A percentile compares a stretch with the other conserved stretches of the same genome.
phyloP scores from a whole-genome alignment of 2,329 filamentous ascomycete species.

The Diaporthe nobilis region DNA sequence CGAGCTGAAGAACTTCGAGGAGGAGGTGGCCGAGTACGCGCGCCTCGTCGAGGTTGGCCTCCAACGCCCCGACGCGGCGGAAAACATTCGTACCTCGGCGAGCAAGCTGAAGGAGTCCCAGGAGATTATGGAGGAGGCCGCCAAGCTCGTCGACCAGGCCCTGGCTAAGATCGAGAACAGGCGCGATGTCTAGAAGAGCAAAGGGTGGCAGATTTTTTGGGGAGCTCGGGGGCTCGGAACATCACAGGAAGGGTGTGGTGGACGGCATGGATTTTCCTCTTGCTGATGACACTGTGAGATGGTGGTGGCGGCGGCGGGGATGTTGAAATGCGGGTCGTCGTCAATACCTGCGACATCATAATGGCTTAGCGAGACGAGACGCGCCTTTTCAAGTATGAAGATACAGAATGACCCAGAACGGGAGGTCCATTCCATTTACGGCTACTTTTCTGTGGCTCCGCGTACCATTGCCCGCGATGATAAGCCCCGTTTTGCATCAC shows the following conservation, averaged over 20 bases:
- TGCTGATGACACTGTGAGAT: neutral
- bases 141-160: neutral
- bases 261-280: neutral
- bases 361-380: neutral
- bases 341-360: neutral
- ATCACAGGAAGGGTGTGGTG: too few relatives aligned
- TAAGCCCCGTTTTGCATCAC: too few relatives aligned
- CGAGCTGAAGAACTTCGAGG: neutral
- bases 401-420: too few relatives aligned
- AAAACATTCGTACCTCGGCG: neutral
- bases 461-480: too few relatives aligned
- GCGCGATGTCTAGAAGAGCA: neutral
- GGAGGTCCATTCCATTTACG: too few relatives aligned
- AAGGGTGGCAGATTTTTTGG: too few relatives aligned
- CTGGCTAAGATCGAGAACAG: neutral
- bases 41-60: neutral
- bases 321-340: neutral
- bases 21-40: neutral
- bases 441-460: too few relatives aligned
- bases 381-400: neutral
- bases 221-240: neutral
- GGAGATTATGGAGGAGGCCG: neutral
- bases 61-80: neutral
- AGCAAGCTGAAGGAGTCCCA: neutral
- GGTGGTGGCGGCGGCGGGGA: neutral